phyloP scores from a whole-genome alignment of 2,329 filamentous ascomycete genomes.

The Alternaria triticina region DNA sequence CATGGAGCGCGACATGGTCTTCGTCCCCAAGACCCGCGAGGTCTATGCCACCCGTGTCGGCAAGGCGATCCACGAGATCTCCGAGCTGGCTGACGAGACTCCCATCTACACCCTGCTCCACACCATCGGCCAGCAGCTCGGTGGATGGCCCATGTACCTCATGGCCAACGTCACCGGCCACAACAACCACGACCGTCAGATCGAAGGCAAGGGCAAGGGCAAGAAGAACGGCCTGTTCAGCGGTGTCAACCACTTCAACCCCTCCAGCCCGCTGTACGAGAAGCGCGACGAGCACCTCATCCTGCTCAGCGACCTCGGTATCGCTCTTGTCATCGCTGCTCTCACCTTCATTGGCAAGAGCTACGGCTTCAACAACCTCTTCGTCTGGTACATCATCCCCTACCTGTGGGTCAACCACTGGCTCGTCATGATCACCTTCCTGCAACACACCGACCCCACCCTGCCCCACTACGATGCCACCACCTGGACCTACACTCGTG shows the following conservation, averaged over 20 bases:
- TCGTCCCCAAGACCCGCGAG: slow-evolving; percentile 90
- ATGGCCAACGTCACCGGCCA: slow-evolving; percentile 93
- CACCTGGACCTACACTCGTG: slow-evolving; percentile 91
- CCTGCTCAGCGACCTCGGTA: slow-evolving; percentile 82
- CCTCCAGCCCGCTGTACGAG: slow-evolving; percentile 87
- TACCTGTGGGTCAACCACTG: slow-evolving; percentile 99
- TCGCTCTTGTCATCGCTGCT: slow-evolving; percentile 63
- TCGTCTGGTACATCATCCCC: slow-evolving; percentile 93
- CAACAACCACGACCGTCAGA: slow-evolving; percentile 89
- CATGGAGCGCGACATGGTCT: slow-evolving; percentile 98
- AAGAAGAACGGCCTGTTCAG: slow-evolving; percentile 81
- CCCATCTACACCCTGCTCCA: slow-evolving; percentile 79
- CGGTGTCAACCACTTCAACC: slow-evolving; percentile 95
- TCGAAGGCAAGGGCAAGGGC: slow-evolving; percentile 90
- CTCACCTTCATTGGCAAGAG: slow-evolving; percentile 74
- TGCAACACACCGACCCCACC: slow-evolving; percentile 94
- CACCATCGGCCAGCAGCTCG: slow-evolving; percentile 83
- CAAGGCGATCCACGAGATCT: slow-evolving; percentile 77
- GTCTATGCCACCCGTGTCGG: slow-evolving; percentile 78
- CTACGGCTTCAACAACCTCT: slow-evolving; percentile 84
- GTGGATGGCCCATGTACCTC: slow-evolving; percentile 94
- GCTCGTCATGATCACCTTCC: slow-evolving; percentile 96
- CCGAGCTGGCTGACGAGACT: slow-evolving; percentile 92
- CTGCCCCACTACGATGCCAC: slow-evolving; percentile 89
- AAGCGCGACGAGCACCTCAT: slow-evolving; percentile 89